Evolutionary conservation across 2,329 filamentous ascomycete species (phyloP), one percentile per base, ranked within the genome.

Genomic region (Aspergillus brunneoviolaceus): DNA sequence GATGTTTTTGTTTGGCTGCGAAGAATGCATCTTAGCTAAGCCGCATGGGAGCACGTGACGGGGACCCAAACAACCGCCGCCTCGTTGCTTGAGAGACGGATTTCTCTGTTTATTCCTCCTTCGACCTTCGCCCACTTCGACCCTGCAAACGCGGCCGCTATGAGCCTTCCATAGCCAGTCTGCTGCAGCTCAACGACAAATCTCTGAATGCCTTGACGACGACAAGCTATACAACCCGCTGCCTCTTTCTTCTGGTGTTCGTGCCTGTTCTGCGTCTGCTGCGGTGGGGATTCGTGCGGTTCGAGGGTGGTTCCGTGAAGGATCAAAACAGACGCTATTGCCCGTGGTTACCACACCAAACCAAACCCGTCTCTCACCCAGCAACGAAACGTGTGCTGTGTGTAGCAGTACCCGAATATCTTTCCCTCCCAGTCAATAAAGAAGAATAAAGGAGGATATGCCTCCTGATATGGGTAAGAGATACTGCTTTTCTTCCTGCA

Each of bases 71-170:
- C 67, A 72, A 71, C 33, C 48, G 48, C 45, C 35, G 39, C 51
- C 51, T 67, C 72, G 74, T 76, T 76, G 74, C 74, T 74, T 76
- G 74, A 76, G 74, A 72, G 75, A 76, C 74, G 71, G 70, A 60
- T 60, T 58, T 69, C 68, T 76, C 74, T 76, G 74, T 76, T 76
- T 76, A 76, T 69, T 35, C 66, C 69, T 74, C 69, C 64, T 65
- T 66, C 59, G 60, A 62, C 60, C 56, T 58, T 57, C 49, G 57
- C 47, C 57, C 52, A 31, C 56, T 60, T 66, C 65, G 58, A 63
- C 59, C 48, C 58, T 55, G 45, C 48, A 57, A 62, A 58, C 62
- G 60, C 64, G 55, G 67, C 59, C 61, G 63, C 65, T 61, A 70
- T 68, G 69, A 63, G 64, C 60, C 62, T 56, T 60, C 56, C 48